Evolutionary conservation across 306 rosid genomes (phyloP).

Genomic region (Trifolium dubium): DNA sequence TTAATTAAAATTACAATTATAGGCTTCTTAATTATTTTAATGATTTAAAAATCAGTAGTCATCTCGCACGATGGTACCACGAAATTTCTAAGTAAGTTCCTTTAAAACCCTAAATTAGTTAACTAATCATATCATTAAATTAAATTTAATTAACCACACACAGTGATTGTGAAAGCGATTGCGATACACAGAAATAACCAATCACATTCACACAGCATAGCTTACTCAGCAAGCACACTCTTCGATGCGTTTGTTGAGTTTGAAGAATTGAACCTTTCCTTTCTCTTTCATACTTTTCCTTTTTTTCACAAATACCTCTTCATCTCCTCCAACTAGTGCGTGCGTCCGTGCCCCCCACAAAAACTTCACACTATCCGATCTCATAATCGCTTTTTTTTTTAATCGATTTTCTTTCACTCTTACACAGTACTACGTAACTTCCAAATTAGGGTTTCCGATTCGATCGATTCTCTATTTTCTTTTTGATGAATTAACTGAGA

Average conservation of each 20-base stretch:
- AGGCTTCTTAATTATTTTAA: neutral
- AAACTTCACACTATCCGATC: neutral
- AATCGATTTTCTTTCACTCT: neutral
- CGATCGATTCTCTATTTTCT: too few species aligned
- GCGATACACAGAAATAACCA: neutral
- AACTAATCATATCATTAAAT: neutral
- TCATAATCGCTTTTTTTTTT: neutral
- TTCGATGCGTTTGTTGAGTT: constrained; percentile 27
- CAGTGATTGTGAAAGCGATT: neutral
- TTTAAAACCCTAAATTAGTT: neutral
- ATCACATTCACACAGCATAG: constrained; percentile 8
- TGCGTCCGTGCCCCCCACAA: too few species aligned
- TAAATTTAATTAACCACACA: neutral
- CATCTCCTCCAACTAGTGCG: neutral
- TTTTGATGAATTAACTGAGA: constrained; percentile 49
- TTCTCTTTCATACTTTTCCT: constrained; percentile 35
- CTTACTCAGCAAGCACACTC: constrained; percentile 38
- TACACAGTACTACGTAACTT: neutral
- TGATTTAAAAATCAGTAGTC: neutral
- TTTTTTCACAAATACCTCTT: constrained; percentile 24
- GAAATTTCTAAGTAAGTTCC: constrained; percentile 33
- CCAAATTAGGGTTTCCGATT: constrained; percentile 41
- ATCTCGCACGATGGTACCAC: constrained; percentile 35
- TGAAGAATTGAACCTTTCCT: constrained; percentile 33
- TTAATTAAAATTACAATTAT: too few species aligned